Evolutionary conservation across 352 stramenopile genomes (phyloP).

Genomic region (Saprolegnia diclina): DNA sequence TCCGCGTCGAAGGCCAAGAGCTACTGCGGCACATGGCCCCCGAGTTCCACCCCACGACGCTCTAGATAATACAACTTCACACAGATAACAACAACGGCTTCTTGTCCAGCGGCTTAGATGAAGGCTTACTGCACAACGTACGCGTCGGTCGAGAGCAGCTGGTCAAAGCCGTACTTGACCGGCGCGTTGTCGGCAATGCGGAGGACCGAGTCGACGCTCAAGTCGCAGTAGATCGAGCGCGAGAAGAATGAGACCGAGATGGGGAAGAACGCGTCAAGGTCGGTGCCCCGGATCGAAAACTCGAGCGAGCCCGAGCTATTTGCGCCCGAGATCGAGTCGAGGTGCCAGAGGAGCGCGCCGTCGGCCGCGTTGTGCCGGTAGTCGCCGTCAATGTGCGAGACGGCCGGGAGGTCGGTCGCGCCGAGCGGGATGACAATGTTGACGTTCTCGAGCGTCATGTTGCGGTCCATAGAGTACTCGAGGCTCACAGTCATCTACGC

Average conservation of each 20-base stretch:
- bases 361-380: slow-evolving; percentile 82
- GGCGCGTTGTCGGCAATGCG: slow-evolving; percentile 66
- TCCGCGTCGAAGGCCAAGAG: slow-evolving; percentile 55
- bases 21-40: slow-evolving; percentile 58
- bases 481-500: slow-evolving; percentile 78
- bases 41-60: slow-evolving; percentile 46
- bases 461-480: slow-evolving; percentile 81
- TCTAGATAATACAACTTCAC: not conserved
- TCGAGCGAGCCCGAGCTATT: slow-evolving; percentile 79
- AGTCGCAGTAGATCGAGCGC: slow-evolving; percentile 80
- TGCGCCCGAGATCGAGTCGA: slow-evolving; percentile 64
- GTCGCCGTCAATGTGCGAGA: slow-evolving; percentile 74
- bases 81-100: no score
- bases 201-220: slow-evolving; percentile 68
- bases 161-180: slow-evolving; percentile 79
- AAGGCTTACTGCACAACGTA: slow-evolving; percentile 84
- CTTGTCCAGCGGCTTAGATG: no score
- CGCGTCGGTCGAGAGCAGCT: slow-evolving; percentile 79
- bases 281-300: slow-evolving; percentile 71
- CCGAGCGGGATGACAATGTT: slow-evolving; percentile 79
- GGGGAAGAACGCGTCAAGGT: slow-evolving; percentile 82
- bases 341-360: slow-evolving; percentile 72
- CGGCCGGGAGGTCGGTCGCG: slow-evolving; percentile 55
- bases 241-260: slow-evolving; percentile 87
- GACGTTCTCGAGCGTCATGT: slow-evolving; percentile 86